phyloP scores from a whole-genome alignment of 202 grass and related monocot genomes.

The Digitaria exilis region DNA sequence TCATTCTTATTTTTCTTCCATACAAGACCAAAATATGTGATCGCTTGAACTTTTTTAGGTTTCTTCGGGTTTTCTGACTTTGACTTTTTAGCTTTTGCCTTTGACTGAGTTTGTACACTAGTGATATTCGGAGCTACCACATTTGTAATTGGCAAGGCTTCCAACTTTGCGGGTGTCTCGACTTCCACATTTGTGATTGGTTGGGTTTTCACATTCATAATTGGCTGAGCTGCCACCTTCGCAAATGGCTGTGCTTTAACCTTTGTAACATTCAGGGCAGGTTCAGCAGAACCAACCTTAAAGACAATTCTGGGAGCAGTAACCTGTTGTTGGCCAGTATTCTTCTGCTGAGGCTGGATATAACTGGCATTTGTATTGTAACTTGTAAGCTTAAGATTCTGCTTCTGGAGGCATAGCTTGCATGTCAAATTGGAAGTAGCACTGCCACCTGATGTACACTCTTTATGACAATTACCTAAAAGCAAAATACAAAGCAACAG shows the following conservation, averaged over 20 bases:
- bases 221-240: slow-evolving; percentile 39
- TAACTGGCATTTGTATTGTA: slow-evolving; percentile 50
- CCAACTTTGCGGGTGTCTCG: too few relatives aligned
- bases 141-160: too few relatives aligned
- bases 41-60: slow-evolving; percentile 48
- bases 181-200: background rate
- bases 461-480: slow-evolving; percentile 87
- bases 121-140: slow-evolving; percentile 33
- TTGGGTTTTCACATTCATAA: slow-evolving; percentile 7
- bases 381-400: slow-evolving; percentile 45
- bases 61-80: slow-evolving; percentile 59
- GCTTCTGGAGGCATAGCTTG: slow-evolving; percentile 62
- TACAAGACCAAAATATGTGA: slow-evolving; percentile 76
- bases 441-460: slow-evolving; percentile 56
- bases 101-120: slow-evolving; percentile 40
- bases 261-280: slow-evolving; percentile 13
- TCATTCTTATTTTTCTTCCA: slow-evolving; percentile 73
- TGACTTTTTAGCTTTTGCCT: slow-evolving; percentile 44
- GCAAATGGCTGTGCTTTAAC: slow-evolving; percentile 14
- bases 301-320: slow-evolving; percentile 52
- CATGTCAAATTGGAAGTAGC: slow-evolving; percentile 56
- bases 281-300: slow-evolving; percentile 51
- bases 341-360: slow-evolving; percentile 53
- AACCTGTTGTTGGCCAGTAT: slow-evolving; percentile 44
- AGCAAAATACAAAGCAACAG: slow-evolving; percentile 29